These are phyloP conservation scores for Aspergillus ibericus DNA, from an alignment of 2,329 filamentous ascomycete genomes.

Conservation along the genomic window DNA sequence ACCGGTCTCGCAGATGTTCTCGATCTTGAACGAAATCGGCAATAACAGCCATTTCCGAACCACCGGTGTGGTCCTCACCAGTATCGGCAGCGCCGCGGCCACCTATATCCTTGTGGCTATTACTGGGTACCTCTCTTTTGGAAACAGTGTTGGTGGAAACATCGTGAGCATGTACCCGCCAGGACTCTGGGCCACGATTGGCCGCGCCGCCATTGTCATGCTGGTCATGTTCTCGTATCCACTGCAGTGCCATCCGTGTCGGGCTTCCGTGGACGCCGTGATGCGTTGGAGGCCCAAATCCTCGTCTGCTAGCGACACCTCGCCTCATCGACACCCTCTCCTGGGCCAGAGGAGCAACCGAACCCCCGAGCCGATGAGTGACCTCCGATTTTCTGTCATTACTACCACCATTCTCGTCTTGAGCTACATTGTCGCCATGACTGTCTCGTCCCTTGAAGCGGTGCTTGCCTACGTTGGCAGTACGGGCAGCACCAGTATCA, in stretches of 20 bases:
- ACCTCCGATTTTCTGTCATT: conserved; percentile 83
- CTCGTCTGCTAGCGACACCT: conserved; percentile 39
- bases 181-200: conserved; percentile 82
- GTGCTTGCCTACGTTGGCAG: conserved; percentile 94
- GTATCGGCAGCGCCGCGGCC: conserved; percentile 82
- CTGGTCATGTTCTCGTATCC: conserved; percentile 96
- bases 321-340: conserved; percentile 47
- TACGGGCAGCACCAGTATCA: conserved; percentile 92
- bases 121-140: conserved; percentile 94
- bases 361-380: conserved; percentile 68
- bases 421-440: conserved; percentile 86
- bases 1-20: conserved; percentile 75
- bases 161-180: conserved; percentile 88
- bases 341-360: conserved; percentile 41
- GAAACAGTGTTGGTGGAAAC: conserved; percentile 83
- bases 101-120: conserved; percentile 91
- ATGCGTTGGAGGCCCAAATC: conserved; percentile 76
- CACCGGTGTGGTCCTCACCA: conserved; percentile 74
- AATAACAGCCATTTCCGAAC: conserved; percentile 79
- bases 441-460: conserved; percentile 82
- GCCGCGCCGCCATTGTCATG: conserved; percentile 90
- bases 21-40: conserved; percentile 90
- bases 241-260: conserved; percentile 91
- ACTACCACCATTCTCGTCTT: conserved; percentile 82
- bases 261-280: conserved; percentile 93